A percentile compares a stretch with the other conserved stretches of the same genome.
Conservation (phyloP, 768 basidiomycete species). For the Tulasnella calospora region DNA sequence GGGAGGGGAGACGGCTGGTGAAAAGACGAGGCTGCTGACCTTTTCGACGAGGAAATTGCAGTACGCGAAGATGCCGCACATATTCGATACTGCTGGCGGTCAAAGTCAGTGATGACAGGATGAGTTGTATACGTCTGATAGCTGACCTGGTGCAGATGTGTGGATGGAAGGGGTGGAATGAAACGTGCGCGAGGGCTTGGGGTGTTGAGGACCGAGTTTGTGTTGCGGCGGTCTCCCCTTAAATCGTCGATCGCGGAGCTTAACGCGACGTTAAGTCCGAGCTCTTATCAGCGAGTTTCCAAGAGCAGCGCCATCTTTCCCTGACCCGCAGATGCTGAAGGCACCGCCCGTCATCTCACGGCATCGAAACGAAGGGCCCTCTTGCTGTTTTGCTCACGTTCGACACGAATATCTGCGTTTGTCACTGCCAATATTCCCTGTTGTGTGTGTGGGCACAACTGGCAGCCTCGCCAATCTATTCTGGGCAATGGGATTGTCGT, state of each 20-base stretch:
- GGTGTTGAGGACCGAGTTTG: background rate
- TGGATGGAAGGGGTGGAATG: background rate
- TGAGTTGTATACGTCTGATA: background rate
- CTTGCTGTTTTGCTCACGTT: too few relatives aligned
- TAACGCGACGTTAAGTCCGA: background rate
- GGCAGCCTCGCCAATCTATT: background rate
- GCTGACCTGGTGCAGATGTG: background rate
- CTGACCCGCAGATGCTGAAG: background rate
- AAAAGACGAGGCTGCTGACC: conserved; percentile 46
- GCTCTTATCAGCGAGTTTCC: conserved; percentile 2
- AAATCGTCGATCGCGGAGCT: conserved; percentile 9
- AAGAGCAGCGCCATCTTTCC: conserved; percentile 1
- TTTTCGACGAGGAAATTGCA: conserved; percentile 94
- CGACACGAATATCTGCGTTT: too few relatives aligned
- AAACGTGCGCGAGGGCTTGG: conserved; percentile 3
- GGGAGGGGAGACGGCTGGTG: background rate
- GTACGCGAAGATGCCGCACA: conserved; percentile 97
- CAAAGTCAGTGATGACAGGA: background rate
- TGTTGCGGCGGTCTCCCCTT: conserved; percentile 1
- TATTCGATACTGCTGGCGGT: conserved; percentile 32
- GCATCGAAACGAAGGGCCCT: background rate
- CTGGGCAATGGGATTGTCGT: too few relatives aligned
- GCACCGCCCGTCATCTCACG: background rate
- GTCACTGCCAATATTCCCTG: too few relatives aligned
- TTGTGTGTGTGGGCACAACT: too few relatives aligned